Evolutionary conservation across 1,139 yeast genomes (phyloP).

Genomic region (Candida sp.): DNA sequence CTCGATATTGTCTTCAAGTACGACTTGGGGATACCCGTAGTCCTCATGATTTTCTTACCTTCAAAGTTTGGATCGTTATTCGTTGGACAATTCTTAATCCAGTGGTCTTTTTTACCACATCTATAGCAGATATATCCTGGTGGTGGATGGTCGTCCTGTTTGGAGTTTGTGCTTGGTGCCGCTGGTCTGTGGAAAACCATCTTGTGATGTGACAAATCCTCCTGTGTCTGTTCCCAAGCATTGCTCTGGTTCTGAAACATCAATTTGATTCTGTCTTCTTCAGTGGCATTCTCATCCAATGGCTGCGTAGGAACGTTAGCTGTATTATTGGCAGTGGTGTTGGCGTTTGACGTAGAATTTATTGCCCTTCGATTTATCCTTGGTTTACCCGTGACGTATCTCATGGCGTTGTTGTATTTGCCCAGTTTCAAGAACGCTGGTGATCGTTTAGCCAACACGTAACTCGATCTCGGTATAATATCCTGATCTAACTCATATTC

Average conservation of each 20-base stretch:
- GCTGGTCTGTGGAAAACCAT: conserved; percentile 60
- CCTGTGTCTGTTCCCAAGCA: conserved; percentile 96
- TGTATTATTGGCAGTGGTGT: conserved; percentile 18
- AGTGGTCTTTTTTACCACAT: conserved; percentile 97
- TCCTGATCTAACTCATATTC: conserved; percentile 90
- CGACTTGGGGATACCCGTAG: conserved; percentile 97
- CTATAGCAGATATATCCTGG: conserved; percentile 96
- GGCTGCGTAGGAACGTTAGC: conserved; percentile 13
- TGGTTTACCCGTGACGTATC: conserved; percentile 90
- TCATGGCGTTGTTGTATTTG: conserved; percentile 66
- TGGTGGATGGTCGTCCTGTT: conserved; percentile 81
- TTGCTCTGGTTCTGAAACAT: conserved; percentile 95
- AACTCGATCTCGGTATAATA: conserved; percentile 86
- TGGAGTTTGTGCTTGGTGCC: conserved; percentile 21
- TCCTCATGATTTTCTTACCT: conserved; percentile 86
- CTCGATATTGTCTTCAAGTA: conserved; percentile 77
- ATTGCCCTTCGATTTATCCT: conserved; percentile 48
- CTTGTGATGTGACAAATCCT: conserved; percentile 80
- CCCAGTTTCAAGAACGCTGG: conserved; percentile 68
- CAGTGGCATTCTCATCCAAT: conserved; percentile 53
- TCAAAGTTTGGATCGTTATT: conserved; percentile 93
- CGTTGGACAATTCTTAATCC: conserved; percentile 97
- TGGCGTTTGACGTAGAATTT: conserved; percentile 20
- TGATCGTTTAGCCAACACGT: conserved; percentile 79
- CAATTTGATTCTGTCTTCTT: conserved; percentile 85